These are phyloP conservation scores for Rehmannia glutinosa DNA, from an alignment of 257 asterid genomes.

Conservation along the genomic window DNA sequence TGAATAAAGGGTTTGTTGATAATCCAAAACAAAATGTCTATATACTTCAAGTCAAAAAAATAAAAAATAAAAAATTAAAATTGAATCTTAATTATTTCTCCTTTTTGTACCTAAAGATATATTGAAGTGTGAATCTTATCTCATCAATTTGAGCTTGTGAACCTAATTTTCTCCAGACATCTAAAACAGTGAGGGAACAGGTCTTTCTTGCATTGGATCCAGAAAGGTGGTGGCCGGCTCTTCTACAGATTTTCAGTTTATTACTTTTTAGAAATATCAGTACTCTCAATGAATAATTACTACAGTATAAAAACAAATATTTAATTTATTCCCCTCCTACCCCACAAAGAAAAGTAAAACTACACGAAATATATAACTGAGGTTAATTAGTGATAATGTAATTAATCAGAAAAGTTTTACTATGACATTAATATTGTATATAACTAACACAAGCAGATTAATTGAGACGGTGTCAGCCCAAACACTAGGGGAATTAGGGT, in stretches of 20 bases:
- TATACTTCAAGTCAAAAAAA: too few relatives aligned
- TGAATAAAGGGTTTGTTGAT: too few relatives aligned
- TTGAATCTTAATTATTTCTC: too few relatives aligned
- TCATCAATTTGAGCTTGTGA: too few relatives aligned
- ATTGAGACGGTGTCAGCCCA: not conserved
- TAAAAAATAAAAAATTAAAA: too few relatives aligned
- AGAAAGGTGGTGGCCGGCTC: slow-evolving; percentile 10
- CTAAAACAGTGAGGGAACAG: slow-evolving; percentile 27
- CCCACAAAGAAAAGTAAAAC: not conserved
- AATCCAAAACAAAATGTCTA: too few relatives aligned
- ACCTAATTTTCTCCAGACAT: slow-evolving; percentile 27
- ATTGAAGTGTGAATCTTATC: slow-evolving; percentile 34
- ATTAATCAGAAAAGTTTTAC: not conserved
- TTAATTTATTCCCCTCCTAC: not conserved
- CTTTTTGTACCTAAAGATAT: slow-evolving; percentile 18
- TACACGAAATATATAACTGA: too few relatives aligned
- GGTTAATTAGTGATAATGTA: not conserved
- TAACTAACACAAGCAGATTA: not conserved
- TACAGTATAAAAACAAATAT: not conserved
- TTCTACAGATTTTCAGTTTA: not conserved
- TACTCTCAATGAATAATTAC: too few relatives aligned
- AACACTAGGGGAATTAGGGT: slow-evolving; percentile 38
- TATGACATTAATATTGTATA: not conserved
- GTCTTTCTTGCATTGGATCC: slow-evolving; percentile 34
- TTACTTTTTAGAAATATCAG: not conserved